Base-by-base conservation (phyloP, 2,329 filamentous ascomycete genomes). In the Stachybotrys echinatus region DNA sequence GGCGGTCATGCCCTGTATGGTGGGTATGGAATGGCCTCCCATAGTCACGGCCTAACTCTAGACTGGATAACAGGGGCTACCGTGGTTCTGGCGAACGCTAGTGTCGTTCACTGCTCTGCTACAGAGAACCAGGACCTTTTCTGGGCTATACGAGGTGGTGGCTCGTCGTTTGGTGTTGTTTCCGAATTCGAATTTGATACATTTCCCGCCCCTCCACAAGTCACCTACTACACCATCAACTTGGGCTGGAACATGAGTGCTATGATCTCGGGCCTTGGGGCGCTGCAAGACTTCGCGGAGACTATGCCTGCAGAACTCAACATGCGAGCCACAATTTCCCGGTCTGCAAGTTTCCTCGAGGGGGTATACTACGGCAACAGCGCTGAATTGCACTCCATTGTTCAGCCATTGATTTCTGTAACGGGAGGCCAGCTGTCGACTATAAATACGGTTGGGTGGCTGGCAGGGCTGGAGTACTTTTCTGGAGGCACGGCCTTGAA, bases 91-190 rank as follows among this genome's bases (percentile, higher is more conserved):
- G 60, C 64, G 21, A 55, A 64, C 18, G 58, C 63, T 3, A 54
- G 59, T 2, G 37, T 55, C 0, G 55, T 60, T 2, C 55, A 55
- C 10, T 59, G 59, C 14, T 61, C 61, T 2, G 52, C 54, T 2
- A 55, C 48, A 4, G 50, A 59, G 22, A 57, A 60, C n/a, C 17
- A 52, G 0, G 61, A 66, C 23, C 48, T 67, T 5, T 63, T 62
- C 52, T 66, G 61, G 57, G 64, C 63, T 1, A 50, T 67, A 0
- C 56, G 59, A 0, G 64, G 64, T 0, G 64, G 63, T 1, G 64
- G 64, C 5, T 65, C 63, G 12, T 62, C 62, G 4, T 67, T 61
- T 19, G 64, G 64, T 2, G 58, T 66, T 23, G 62, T 64, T 1
- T 57, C 58, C 5, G 60, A 65, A 19, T 57, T 64, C 2, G 58